Conservation (phyloP, 1,284 basidiomycete species). For the Ustilago bromivora region DNA sequence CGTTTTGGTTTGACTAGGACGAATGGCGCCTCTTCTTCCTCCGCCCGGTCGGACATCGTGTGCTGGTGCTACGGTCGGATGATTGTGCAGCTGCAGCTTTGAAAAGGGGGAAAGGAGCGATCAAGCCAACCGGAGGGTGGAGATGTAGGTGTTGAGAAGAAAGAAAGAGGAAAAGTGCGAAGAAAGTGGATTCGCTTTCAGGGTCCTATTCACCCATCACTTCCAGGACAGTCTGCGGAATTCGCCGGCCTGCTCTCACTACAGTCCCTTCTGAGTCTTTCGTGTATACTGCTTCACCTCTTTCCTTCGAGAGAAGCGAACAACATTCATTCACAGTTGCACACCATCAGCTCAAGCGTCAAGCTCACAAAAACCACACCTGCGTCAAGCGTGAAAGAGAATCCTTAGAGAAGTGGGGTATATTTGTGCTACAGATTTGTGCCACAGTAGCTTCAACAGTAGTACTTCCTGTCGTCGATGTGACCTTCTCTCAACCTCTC, state of each 20-base stretch:
- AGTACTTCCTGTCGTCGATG: not conserved
- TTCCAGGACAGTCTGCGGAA: not conserved
- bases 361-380: not conserved
- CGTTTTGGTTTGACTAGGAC: slow-evolving; percentile 9
- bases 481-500: slow-evolving; percentile 1
- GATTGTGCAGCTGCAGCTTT: not conserved
- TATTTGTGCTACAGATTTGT: no score
- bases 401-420: no score
- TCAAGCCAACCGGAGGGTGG: no score
- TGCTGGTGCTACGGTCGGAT: not conserved
- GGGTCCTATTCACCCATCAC: not conserved
- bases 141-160: no score
- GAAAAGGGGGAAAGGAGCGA: not conserved
- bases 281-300: no score
- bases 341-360: no score
- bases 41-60: not conserved
- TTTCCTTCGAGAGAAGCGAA: no score
- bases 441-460: no score
- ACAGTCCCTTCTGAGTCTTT: no score
- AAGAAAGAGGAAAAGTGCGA: not conserved
- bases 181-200: not conserved
- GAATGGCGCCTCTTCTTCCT: slow-evolving; percentile 1
- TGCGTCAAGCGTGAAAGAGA: no score
- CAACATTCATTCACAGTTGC: no score
- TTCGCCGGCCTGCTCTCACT: slow-evolving; percentile 1